Evolutionary conservation across 495 filamentous ascomycete genomes (phyloP), one percentile per base, ranked within the genome.

Genomic region (Recurvomyces mirabilis): DNA sequence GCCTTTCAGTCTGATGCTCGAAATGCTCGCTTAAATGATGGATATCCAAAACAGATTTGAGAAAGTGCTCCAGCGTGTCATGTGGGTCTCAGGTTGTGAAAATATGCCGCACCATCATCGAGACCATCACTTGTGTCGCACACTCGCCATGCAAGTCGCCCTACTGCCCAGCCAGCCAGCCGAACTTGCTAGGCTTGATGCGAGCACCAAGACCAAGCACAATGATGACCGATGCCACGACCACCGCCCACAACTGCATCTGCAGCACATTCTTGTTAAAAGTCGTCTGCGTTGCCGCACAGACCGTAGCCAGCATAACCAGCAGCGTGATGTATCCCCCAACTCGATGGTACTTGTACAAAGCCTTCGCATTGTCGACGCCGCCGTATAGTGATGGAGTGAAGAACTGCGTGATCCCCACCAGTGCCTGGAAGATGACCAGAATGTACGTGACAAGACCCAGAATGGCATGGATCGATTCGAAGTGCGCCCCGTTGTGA

Each of bases 271-370:
- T 65, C 44, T 73, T 46, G 49, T 75, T 80, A 57, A 78, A 93
- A 15, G 68, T 62, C 28, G 87, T 93, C 68, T 81, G 69, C 32
- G 76, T 84, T 6, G 88, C 86, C 43, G 80, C 81, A 40, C 69
- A 61, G 28, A 94, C 71, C 10, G 87, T 89, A 22, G 73, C 76
- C 53, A 91, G 64, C 53, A 82, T 71, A 59, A 89, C 44, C 38
- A 77, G 45, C 36, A 93, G 57, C 48, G 87, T 62, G 26, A 75
- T 51, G 62, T 96, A 96, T 14, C 89, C 89, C n/a, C 66, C 68
- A 43, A 68, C 63, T 12, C 89, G 77, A 61, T 95, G 89, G 54
- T 87, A 94, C 59, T 93, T 94, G 66, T 87, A 96, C 24, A 91
- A 50, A 26, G 63, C 67, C 69, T 87, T 93, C 22, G 85, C 89